Base-by-base conservation (phyloP, 1,139 yeast species). In the Lodderomyces oxycetoniae region DNA sequence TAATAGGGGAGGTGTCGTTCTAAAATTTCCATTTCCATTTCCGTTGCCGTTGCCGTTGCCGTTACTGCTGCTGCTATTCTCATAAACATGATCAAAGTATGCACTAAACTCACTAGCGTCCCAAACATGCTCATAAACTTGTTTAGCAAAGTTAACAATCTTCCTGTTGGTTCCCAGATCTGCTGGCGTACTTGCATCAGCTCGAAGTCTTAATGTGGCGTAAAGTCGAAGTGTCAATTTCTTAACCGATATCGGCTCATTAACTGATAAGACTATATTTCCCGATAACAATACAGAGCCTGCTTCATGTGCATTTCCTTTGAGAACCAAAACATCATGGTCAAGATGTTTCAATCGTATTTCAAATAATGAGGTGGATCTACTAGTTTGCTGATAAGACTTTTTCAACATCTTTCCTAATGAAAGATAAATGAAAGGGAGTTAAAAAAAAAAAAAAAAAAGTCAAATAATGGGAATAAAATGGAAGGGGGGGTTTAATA, bases 251-350 rank as follows among this genome's bases (percentile, higher is more conserved):
- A 87, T 62, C 1, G 95, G 87, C 46, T 91, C 97, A 20, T 72
- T 66, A 1, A 86, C 77, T 0, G 93, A 74, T 21, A 91, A 59
- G 1, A 84, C 91, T 16, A 91, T 78, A 16, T 77, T 77, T 4
- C 98, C 98, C 1, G 81, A 63, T 24, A 91, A 56, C 10, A 83
- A 60, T 1, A 78, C 85, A 2, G 95, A 81, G 0, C 87, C 72
- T 0, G 97, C 95, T 37, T 81, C 91, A 30, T 73, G 71, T 2
- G 83, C 76, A 2, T 77, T 50, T 1, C 98, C 98, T 47, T 89
- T 81, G 25, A 91, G 57, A 4, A 91, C 76, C 13, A 91, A 61
- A 5, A 88, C 93, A 51, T 88, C 95, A 44, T 80, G 82, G 31
- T 85, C 93, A 10, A 73, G 61, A 30, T 85, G 77, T 35, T 74